Evolutionary conservation across 306 rosid species (phyloP).

Genomic region (Medicago ruthenica): DNA sequence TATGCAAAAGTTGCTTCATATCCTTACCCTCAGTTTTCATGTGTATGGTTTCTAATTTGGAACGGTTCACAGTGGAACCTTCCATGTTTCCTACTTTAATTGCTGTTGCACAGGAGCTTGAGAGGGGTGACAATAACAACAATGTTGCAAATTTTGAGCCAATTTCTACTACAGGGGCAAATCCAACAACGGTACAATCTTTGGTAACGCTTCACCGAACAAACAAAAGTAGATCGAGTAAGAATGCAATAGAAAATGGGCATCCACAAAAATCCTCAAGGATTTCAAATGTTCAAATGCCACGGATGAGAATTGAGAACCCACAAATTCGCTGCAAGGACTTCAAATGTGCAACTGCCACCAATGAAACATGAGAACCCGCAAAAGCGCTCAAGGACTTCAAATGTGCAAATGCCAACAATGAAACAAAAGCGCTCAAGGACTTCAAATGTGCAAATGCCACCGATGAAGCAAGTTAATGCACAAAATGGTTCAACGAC

Average conservation of each 20-base stretch:
- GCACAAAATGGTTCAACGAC: neutral
- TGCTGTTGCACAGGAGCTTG: neutral
- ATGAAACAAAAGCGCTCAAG: no score
- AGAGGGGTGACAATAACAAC: neutral
- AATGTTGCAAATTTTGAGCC: neutral
- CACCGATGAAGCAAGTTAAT: neutral
- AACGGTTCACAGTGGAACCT: neutral
- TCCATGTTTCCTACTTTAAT: neutral
- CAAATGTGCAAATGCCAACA: neutral
- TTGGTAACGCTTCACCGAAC: neutral
- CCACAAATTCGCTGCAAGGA: no score
- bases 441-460: neutral
- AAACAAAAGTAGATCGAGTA: no score
- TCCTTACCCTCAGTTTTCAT: slow-evolving; percentile 1
- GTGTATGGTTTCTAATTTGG: neutral
- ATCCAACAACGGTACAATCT: neutral
- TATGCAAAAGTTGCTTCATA: neutral
- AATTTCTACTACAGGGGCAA: neutral
- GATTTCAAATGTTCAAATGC: no score
- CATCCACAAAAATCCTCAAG: neutral
- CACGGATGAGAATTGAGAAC: no score
- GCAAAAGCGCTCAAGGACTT: neutral
- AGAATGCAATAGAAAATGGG: no score
- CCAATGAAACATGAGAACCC: no score
- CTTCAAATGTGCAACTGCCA: no score